phyloP scores from a whole-genome alignment of 106 monocot genomes.

The Platanthera zijinensis region DNA sequence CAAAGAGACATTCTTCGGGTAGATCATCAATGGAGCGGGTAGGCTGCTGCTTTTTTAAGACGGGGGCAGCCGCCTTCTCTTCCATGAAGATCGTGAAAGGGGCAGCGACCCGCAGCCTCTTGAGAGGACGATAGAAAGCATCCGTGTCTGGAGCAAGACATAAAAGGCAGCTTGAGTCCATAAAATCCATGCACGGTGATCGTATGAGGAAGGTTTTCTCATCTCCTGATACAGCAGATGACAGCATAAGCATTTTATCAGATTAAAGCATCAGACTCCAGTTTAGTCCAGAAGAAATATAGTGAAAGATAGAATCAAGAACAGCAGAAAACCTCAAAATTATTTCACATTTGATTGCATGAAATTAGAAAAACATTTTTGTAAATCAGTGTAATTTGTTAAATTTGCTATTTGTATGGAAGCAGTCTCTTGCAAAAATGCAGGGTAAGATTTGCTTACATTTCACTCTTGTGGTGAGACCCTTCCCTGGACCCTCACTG shows the following conservation, averaged over 20 bases:
- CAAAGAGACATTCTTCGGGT: constrained; percentile 86
- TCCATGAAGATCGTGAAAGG: background rate
- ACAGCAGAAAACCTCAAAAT: background rate
- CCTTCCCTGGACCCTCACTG: too few species aligned
- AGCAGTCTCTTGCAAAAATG: too few species aligned
- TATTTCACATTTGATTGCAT: background rate
- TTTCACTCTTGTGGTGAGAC: too few species aligned
- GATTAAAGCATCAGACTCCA: background rate
- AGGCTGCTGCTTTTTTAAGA: constrained; percentile 3
- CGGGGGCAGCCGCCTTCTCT: background rate
- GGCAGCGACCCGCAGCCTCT: constrained; percentile 16
- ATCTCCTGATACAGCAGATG: background rate
- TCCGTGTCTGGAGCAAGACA: background rate
- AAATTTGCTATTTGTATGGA: too few species aligned
- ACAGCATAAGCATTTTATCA: background rate
- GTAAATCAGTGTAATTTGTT: too few species aligned
- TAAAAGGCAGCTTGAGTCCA: constrained; percentile 1
- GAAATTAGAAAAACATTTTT: too few species aligned
- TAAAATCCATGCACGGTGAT: background rate
- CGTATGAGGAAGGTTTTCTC: background rate
- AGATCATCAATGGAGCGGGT: constrained; percentile 44
- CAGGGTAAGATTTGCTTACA: too few species aligned
- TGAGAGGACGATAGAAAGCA: constrained; percentile 11
- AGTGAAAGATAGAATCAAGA: background rate
- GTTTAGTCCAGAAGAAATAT: background rate